Base-by-base conservation (phyloP, 257 asterid genomes). In the Paraleonurus japonicus region DNA sequence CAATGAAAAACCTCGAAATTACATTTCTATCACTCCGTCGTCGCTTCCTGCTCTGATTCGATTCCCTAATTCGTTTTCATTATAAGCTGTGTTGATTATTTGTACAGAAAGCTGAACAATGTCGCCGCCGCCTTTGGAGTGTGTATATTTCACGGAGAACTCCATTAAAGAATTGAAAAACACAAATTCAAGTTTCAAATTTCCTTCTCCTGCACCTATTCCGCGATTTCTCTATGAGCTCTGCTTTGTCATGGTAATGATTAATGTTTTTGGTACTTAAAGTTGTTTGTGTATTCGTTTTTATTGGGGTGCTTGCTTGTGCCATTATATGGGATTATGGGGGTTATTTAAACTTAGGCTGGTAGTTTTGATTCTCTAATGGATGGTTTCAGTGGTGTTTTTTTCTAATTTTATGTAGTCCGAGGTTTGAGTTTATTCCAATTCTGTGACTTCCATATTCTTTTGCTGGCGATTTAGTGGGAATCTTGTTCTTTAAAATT, bases 191-290 rank as follows among this genome's bases (percentile, higher is more conserved):
- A 84, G 64, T 79, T 92, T 85, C 85, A 90, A 81, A 62, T 85
- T 92, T 74, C 78, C 95, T 22, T 64, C 80, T 48, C 84, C 95
- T 6, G 87, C 77, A 27, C 90, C 87, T 15, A 77, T 86, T 68
- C 89, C 90, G 53, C 97, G 97, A 17, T 92, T 92, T 75, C 90
- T 92, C 60, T 88, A 84, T 59, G 98, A 92, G 76, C 95, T 92
- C 22, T 87, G 96, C 84, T 85, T 80, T 86, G 69, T 78, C 60
- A 71, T 82, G 98, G 98, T 92, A 85, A 75, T 59, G 2, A 7
- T 69, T 48, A 19, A 30, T 37, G 48, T 2, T 58, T 71, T 27
- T 20, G 60, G 57, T 20, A 10, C 64, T 19, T 47, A 0, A 26
- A 22, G 64, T 22, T 58, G 22, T 26, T 39, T 12, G 50, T 30